These are phyloP conservation scores for Xerocomus spinulosus DNA, from an alignment of 768 basidiomycete species.

Conservation along the genomic window DNA sequence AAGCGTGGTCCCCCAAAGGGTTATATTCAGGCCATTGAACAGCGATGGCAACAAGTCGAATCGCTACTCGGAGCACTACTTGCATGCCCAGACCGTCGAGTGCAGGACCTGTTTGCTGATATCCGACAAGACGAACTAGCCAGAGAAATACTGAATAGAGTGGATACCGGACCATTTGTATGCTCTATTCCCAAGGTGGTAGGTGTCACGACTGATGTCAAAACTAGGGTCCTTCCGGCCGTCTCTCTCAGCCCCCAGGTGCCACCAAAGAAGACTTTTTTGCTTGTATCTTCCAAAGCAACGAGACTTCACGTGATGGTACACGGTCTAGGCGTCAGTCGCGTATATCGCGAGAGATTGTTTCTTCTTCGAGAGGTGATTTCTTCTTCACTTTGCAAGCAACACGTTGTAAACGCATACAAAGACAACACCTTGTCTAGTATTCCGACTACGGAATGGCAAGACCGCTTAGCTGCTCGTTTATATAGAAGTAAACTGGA, in stretches of 20 bases:
- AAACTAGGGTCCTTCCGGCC: slow-evolving; percentile 64
- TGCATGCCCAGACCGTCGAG: slow-evolving; percentile 62
- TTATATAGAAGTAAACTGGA: slow-evolving; percentile 35
- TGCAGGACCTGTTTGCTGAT: slow-evolving; percentile 58
- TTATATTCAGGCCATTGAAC: slow-evolving; percentile 91
- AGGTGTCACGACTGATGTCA: slow-evolving; percentile 4
- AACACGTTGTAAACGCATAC: slow-evolving; percentile 4
- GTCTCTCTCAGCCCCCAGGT: slow-evolving; percentile 52
- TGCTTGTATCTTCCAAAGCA: slow-evolving; percentile 64
- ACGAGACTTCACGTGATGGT: slow-evolving; percentile 48
- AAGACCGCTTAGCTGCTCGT: slow-evolving; percentile 61
- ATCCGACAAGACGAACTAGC: slow-evolving; percentile 71
- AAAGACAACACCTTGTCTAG: slow-evolving; percentile 57
- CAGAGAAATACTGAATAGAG: slow-evolving; percentile 67
- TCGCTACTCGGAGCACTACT: slow-evolving; percentile 81
- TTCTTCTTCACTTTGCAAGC: neutral
- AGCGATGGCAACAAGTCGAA: slow-evolving; percentile 88
- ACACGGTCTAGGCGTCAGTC: slow-evolving; percentile 68
- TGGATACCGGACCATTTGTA: slow-evolving; percentile 79
- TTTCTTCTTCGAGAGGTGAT: slow-evolving; percentile 63
- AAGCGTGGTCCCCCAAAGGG: slow-evolving; percentile 86
- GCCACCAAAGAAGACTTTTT: slow-evolving; percentile 77
- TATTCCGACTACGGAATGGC: slow-evolving; percentile 73
- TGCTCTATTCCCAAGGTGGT: slow-evolving; percentile 18
- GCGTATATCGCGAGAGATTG: slow-evolving; percentile 72